These are phyloP conservation scores for Maudiozyma humilis DNA, from an alignment of 1,139 yeast genomes.

Conservation along the genomic window DNA sequence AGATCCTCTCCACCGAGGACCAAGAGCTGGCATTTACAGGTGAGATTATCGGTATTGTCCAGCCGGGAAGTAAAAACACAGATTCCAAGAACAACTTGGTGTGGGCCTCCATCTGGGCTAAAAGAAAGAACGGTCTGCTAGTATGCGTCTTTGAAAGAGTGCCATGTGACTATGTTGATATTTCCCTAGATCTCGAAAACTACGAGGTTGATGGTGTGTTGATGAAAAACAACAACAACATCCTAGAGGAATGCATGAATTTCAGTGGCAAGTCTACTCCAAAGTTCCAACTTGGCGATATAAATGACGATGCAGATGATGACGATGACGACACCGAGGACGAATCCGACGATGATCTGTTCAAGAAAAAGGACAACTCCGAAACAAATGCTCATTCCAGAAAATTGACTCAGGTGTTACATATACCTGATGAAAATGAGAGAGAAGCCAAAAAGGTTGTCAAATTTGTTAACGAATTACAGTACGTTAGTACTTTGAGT, in stretches of 20 bases:
- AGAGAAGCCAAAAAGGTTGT: slow-evolving; percentile 25
- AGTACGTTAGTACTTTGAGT: slow-evolving; percentile 24
- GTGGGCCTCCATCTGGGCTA: slow-evolving; percentile 88
- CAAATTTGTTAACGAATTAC: slow-evolving; percentile 27
- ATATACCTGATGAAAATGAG: neutral
- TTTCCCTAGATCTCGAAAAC: slow-evolving; percentile 36
- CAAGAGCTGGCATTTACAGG: slow-evolving; percentile 48
- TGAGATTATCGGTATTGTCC: slow-evolving; percentile 43
- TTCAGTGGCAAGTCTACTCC: slow-evolving; percentile 4
- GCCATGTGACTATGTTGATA: slow-evolving; percentile 69
- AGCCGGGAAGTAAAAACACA: slow-evolving; percentile 33
- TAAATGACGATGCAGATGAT: slow-evolving; percentile 3
- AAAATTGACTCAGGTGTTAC: neutral
- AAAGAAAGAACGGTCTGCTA: slow-evolving; percentile 58
- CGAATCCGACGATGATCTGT: neutral
- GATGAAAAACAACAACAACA: slow-evolving; percentile 20
- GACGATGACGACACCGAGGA: slow-evolving; percentile 4
- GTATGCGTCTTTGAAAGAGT: slow-evolving; percentile 86
- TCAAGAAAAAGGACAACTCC: neutral
- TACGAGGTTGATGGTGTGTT: slow-evolving; percentile 22
- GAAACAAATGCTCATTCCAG: neutral
- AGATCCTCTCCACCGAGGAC: slow-evolving; percentile 38
- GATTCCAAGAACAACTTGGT: slow-evolving; percentile 36
- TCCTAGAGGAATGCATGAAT: neutral
- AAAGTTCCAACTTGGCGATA: slow-evolving; percentile 9